These are phyloP conservation scores for Geotrichum restrictum DNA, from an alignment of 1,139 yeast genomes.

Conservation along the genomic window DNA sequence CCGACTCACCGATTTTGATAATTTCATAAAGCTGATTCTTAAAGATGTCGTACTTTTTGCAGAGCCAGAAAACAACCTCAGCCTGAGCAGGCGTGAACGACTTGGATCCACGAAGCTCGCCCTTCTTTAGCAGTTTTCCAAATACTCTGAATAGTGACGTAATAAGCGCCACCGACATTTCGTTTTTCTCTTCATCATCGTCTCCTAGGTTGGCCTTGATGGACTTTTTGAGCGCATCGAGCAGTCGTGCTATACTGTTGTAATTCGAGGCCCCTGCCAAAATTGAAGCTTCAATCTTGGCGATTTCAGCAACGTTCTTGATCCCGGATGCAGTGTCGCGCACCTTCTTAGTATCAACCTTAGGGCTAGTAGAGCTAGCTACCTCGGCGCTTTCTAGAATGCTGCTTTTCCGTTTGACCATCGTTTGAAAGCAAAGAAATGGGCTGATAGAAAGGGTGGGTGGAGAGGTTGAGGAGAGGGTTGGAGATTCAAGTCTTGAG, in stretches of 20 bases:
- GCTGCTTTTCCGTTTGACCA: slow-evolving; percentile 14
- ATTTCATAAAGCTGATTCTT: slow-evolving; percentile 46
- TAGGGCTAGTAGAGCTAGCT: neutral
- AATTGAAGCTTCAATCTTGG: slow-evolving; percentile 28
- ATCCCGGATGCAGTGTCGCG: slow-evolving; percentile 6
- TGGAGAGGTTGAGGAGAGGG: neutral
- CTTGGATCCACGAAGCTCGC: slow-evolving; percentile 42
- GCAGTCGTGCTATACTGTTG: slow-evolving; percentile 50
- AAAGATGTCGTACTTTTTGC: slow-evolving; percentile 55
- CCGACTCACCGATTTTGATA: slow-evolving; percentile 35
- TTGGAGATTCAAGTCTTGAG: neutral
- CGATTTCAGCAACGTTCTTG: slow-evolving; percentile 11
- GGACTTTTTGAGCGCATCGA: slow-evolving; percentile 40
- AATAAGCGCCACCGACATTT: slow-evolving; percentile 38
- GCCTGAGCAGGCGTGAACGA: slow-evolving; percentile 42
- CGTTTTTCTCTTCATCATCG: slow-evolving; percentile 32
- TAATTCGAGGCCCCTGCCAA: slow-evolving; percentile 45
- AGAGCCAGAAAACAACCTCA: slow-evolving; percentile 50
- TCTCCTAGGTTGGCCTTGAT: slow-evolving; percentile 1
- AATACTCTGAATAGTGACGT: slow-evolving; percentile 55
- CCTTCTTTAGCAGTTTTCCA: slow-evolving; percentile 50
- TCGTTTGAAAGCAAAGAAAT: neutral
- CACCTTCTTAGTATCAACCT: slow-evolving; percentile 8
- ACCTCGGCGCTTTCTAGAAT: slow-evolving; percentile 1
- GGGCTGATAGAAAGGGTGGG: neutral